Evolutionary conservation across 1,139 yeast genomes (phyloP), one percentile per base, ranked within the genome.

Genomic region (Spencermartinsiella ligniputridi): DNA sequence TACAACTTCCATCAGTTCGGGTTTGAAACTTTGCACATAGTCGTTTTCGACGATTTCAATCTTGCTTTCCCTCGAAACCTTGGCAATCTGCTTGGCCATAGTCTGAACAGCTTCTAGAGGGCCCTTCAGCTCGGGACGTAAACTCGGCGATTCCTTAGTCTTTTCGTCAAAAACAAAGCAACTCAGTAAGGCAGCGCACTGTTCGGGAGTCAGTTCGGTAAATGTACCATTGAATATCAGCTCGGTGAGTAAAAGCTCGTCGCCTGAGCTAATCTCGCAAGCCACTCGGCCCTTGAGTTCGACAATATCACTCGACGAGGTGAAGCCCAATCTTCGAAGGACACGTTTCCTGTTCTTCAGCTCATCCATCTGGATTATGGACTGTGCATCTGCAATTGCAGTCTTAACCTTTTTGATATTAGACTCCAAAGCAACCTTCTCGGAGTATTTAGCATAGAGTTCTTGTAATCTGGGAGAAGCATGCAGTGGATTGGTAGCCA

Each of bases 141-240:
- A 72, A 54, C 90, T 75, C 40, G 96, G 96, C 1, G 79, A 76
- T 61, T 89, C 97, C 62, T 87, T 88, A 41, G 95, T 87, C 62
- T 94, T 79, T 63, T 92, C 99, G 64, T 92, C 97, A 76, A 92
- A 94, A 2, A 94, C 97, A 69, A 92, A 92, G 65, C 97, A 88
- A 32, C 97, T 88, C 43, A 94, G 69, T 42, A 94, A 68, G 0
- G 97, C 89, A 5, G 97, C 97, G 64, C 95, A 81, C 63, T 89
- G 97, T 57, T 87, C 96, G 2, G 96, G 83, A 2, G 80, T 74
- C 51, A 94, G 71, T 41, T 88, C 96, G 57, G 83, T 89, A 68
- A 92, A 92, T 32, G 85, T 85, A 75, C 98, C 98, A 61, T 89
- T 88, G 73, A 92, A 92, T 33, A 94, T 85, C 56, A 92, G 72